phyloP scores from a whole-genome alignment of 805 yeast species.

The Candida patagonica region DNA sequence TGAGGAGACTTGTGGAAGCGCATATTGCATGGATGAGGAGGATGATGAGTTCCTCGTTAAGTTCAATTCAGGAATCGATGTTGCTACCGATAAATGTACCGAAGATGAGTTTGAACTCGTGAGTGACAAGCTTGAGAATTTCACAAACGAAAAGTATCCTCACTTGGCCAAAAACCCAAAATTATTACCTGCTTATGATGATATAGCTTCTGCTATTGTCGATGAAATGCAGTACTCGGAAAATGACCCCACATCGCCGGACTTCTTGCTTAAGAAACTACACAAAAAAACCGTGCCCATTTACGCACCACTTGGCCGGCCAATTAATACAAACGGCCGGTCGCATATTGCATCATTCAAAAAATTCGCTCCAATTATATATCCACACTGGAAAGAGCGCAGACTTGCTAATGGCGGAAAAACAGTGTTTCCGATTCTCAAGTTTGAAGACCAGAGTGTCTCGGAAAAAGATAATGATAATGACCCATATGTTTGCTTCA shows the following conservation, averaged over 20 bases:
- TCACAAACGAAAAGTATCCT: constrained; percentile 77
- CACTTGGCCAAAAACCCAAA: constrained; percentile 77
- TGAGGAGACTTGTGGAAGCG: constrained; percentile 85
- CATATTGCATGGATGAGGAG: constrained; percentile 81
- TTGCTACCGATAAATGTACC: constrained; percentile 34
- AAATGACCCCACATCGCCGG: constrained; percentile 41
- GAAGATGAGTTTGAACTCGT: constrained; percentile 84
- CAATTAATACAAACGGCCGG: constrained; percentile 10
- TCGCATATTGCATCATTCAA: constrained; percentile 20
- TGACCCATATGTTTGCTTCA: constrained; percentile 92
- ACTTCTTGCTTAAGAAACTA: constrained; percentile 20
- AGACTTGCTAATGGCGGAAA: constrained; percentile 64
- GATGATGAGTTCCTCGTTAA: constrained; percentile 61
- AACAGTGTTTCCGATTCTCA: constrained; percentile 62
- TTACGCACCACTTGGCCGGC: constrained; percentile 22
- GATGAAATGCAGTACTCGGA: constrained; percentile 37
- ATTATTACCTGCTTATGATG: constrained; percentile 61
- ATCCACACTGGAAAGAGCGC: constrained; percentile 73
- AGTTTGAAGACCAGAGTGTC: constrained; percentile 61
- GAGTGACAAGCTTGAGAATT: constrained; percentile 62
- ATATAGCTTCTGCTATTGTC: constrained; percentile 43
- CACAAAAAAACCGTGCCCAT: constrained; percentile 25
- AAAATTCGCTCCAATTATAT: constrained; percentile 55
- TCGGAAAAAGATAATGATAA: constrained; percentile 73
- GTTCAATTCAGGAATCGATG: constrained; percentile 27